phyloP scores from a whole-genome alignment of 805 yeast species.

The Starmerella asiatica region DNA sequence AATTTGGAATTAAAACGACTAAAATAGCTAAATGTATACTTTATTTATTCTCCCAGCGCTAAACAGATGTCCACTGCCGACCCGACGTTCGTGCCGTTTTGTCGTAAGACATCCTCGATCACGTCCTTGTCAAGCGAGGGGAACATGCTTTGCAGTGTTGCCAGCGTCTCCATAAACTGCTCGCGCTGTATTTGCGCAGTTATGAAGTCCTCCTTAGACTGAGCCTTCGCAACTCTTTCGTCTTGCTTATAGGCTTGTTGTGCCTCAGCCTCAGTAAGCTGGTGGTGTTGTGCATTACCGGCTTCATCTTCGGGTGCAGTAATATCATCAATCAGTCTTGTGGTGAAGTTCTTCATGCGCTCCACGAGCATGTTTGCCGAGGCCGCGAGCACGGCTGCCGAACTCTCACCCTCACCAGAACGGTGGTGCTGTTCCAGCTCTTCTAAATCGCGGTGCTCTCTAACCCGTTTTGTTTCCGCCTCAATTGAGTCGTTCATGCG shows the following conservation, averaged over 20 bases:
- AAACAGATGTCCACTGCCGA: conserved; percentile 56
- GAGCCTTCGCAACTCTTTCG: conserved; percentile 27
- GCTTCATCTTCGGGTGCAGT: conserved; percentile 5
- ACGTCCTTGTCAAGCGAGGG: conserved; percentile 58
- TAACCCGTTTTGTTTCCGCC: conserved; percentile 28
- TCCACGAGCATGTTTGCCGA: conserved; percentile 41
- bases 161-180: conserved; percentile 33
- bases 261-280: background rate
- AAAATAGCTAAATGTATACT: no score
- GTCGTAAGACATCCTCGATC: conserved; percentile 52
- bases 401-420: conserved; percentile 11
- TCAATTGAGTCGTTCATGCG: conserved; percentile 29
- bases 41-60: conserved; percentile 19
- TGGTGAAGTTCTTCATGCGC: conserved; percentile 32
- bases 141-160: conserved; percentile 53
- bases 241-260: conserved; percentile 19
- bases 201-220: conserved; percentile 29
- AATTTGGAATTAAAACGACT: background rate
- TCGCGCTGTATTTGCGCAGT: conserved; percentile 31
- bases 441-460: conserved; percentile 15
- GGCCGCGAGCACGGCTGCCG: conserved; percentile 26
- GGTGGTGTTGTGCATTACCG: background rate
- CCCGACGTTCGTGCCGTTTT: conserved; percentile 56
- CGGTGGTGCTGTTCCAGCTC: conserved; percentile 1
- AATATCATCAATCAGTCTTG: conserved; percentile 25